Evolutionary conservation across 441 rosid species (phyloP).

Genomic region (Populus tomentosa): DNA sequence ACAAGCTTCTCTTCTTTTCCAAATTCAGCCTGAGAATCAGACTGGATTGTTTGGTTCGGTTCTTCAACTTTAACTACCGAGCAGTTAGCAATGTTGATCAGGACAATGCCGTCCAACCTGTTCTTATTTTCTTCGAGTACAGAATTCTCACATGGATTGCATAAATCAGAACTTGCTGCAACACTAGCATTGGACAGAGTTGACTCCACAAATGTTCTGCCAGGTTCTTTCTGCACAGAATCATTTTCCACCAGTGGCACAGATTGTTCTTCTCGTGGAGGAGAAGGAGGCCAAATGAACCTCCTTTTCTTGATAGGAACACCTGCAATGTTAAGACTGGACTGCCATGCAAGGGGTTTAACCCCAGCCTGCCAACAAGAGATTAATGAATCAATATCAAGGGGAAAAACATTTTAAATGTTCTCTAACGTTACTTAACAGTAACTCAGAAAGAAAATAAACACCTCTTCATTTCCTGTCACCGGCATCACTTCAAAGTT

Average conservation of each 20-base stretch:
- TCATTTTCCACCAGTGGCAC: constrained; percentile 11
- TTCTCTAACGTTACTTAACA: constrained; percentile 11
- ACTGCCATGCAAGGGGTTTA: constrained; percentile 39
- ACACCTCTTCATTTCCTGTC: constrained; percentile 70
- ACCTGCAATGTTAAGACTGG: constrained; percentile 57
- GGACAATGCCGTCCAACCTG: constrained; percentile 12
- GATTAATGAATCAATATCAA: constrained; percentile 27
- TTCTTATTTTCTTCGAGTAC: constrained; percentile 17
- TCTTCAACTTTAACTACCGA: constrained; percentile 37
- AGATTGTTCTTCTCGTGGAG: constrained; percentile 34
- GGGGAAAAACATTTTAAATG: constrained; percentile 10
- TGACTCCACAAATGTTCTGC: constrained; percentile 24
- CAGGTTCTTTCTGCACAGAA: constrained; percentile 16
- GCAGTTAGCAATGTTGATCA: background rate
- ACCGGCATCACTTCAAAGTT: constrained; percentile 36
- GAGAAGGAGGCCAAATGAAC: constrained; percentile 42
- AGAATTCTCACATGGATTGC: constrained; percentile 24
- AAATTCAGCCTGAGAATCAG: constrained; percentile 30
- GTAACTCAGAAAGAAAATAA: constrained; percentile 16
- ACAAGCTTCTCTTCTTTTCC: constrained; percentile 23
- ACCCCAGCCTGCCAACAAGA: constrained; percentile 51
- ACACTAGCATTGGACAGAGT: constrained; percentile 23
- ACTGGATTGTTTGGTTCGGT: constrained; percentile 16
- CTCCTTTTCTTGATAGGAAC: constrained; percentile 93
- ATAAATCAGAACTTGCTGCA: constrained; percentile 23